phyloP scores from a whole-genome alignment of 75 land plant species.

The Pseudotsuga menziesii region DNA sequence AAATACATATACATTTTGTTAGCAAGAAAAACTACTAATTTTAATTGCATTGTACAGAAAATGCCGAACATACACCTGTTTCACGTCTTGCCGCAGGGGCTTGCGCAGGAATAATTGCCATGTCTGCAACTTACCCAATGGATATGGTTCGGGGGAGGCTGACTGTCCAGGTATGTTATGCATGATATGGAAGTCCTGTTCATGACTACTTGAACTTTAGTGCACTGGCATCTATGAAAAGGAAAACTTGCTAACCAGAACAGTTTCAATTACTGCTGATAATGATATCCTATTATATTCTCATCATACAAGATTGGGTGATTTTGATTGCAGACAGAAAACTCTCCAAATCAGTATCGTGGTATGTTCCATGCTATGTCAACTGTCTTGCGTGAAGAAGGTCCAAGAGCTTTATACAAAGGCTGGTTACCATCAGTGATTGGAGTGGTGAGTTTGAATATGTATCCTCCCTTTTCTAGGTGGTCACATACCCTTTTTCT shows the following conservation, averaged over 20 bases:
- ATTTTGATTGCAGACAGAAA: conserved; percentile 26
- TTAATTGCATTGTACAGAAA: conserved; percentile 34
- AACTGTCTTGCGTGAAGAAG: conserved; percentile 38
- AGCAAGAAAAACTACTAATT: no score
- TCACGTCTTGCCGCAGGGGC: conserved; percentile 93
- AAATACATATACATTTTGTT: no score
- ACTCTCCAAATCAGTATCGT: conserved; percentile 33
- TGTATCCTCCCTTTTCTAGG: neutral
- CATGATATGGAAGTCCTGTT: no score
- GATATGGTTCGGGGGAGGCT: conserved; percentile 95
- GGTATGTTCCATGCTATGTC: conserved; percentile 43
- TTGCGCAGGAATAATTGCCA: conserved; percentile 95
- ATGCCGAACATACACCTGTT: conserved; percentile 83
- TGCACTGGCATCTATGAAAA: no score
- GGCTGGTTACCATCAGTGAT: conserved; percentile 60
- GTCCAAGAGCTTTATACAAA: conserved; percentile 38
- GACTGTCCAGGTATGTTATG: conserved; percentile 76
- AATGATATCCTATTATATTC: no score
- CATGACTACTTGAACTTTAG: no score
- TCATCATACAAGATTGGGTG: no score
- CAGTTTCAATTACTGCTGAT: no score
- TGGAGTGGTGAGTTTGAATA: conserved; percentile 39
- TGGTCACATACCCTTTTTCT: neutral
- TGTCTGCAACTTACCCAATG: conserved; percentile 99
- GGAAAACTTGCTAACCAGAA: no score